Conservation (phyloP, 2,329 filamentous ascomycete species). For the Calonectria hongkongensis region DNA sequence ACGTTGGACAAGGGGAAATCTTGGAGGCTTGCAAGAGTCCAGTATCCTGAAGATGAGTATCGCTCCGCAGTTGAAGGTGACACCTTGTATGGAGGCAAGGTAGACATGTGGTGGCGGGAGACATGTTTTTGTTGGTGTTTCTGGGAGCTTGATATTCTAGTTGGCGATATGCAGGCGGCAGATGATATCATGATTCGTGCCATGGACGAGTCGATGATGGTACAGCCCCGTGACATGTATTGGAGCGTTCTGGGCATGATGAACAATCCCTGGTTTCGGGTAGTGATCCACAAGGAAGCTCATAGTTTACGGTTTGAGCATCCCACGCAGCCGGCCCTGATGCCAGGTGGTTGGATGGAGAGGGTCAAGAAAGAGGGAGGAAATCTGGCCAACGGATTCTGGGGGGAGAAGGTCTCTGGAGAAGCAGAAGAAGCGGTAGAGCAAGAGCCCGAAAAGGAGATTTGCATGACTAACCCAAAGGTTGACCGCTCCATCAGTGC, state of each 20-base stretch:
- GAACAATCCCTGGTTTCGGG: conserved; percentile 96
- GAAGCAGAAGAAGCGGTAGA: conserved; percentile 64
- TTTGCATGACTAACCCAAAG: conserved; percentile 85
- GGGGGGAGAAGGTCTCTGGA: conserved; percentile 83
- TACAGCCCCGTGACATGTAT: conserved; percentile 95
- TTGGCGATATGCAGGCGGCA: conserved; percentile 76
- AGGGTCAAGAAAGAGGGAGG: conserved; percentile 88
- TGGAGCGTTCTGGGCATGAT: conserved; percentile 98
- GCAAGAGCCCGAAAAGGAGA: conserved; percentile 76
- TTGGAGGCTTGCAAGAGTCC: conserved; percentile 85
- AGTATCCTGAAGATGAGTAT: conserved; percentile 91
- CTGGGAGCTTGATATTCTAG: conserved; percentile 83
- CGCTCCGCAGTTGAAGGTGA: conserved; percentile 75
- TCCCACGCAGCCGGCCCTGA: conserved; percentile 86
- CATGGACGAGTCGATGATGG: conserved; percentile 93
- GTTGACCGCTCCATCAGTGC: conserved; percentile 79
- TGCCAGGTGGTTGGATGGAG: conserved; percentile 94
- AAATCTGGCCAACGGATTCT: conserved; percentile 86
- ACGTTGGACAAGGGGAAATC: conserved; percentile 88
- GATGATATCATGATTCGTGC: conserved; percentile 87
- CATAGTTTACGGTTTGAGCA: conserved; percentile 85
- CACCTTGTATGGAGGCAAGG: conserved; percentile 82
- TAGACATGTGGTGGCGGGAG: conserved; percentile 90
- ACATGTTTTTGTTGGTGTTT: conserved; percentile 94
- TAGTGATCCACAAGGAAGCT: conserved; percentile 83